phyloP scores from a whole-genome alignment of 2,329 filamentous ascomycete genomes.

The Hirsutella thompsonii region DNA sequence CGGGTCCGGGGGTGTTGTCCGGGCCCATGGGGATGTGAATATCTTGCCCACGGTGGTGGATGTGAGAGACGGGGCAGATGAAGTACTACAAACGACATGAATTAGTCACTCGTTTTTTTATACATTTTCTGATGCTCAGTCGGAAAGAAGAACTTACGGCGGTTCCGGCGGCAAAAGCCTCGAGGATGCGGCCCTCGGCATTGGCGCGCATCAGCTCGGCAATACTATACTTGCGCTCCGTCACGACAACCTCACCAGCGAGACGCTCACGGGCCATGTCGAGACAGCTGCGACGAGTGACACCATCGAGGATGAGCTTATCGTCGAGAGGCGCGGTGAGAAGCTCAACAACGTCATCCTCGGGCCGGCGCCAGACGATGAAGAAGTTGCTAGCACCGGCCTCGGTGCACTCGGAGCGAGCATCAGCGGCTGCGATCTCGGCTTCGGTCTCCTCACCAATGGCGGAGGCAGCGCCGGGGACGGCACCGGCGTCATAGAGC shows the following conservation, averaged over 20 bases:
- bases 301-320: constrained; percentile 74
- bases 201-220: constrained; percentile 60
- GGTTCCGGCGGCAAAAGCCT: constrained; percentile 79
- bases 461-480: neutral
- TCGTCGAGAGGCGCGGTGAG: constrained; percentile 76
- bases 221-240: constrained; percentile 77
- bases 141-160: constrained; percentile 51
- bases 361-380: constrained; percentile 53
- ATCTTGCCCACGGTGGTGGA: constrained; percentile 54
- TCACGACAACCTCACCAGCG: constrained; percentile 48
- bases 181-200: constrained; percentile 63
- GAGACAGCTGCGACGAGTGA: constrained; percentile 72
- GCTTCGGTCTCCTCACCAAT: neutral
- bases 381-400: constrained; percentile 92
- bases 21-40: constrained; percentile 48
- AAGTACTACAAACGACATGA: constrained; percentile 44
- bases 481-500: constrained; percentile 56
- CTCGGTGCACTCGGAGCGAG: constrained; percentile 66
- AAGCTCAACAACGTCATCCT: constrained; percentile 43
- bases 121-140: no score
- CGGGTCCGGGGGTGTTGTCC: constrained; percentile 33
- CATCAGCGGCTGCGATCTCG: neutral
- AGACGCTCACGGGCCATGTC: constrained; percentile 58
- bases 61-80: constrained; percentile 52
- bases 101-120: neutral